Evolutionary conservation across 1,284 basidiomycete genomes (phyloP).

Genomic region (Coriolopsis trogii): DNA sequence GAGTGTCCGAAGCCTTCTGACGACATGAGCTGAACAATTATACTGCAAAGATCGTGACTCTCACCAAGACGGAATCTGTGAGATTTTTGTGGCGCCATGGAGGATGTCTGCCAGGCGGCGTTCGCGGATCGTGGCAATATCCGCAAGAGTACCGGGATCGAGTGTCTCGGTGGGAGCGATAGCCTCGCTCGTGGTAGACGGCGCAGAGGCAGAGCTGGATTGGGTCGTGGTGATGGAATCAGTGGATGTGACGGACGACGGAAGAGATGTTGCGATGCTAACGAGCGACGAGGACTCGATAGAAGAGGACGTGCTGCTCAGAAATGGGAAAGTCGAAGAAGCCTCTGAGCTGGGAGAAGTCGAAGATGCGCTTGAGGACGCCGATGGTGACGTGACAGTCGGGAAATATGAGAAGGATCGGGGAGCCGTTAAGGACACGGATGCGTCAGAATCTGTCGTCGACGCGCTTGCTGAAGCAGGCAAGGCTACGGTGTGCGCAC

Average conservation of each 20-base stretch:
- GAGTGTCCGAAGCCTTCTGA: slow-evolving; percentile 50
- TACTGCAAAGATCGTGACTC: no score
- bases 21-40: no score
- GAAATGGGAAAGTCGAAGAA: background rate
- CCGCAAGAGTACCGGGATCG: slow-evolving; percentile 15
- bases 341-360: background rate
- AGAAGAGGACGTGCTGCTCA: background rate
- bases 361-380: background rate
- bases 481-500: background rate
- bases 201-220: background rate
- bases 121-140: slow-evolving; percentile 26
- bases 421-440: no score
- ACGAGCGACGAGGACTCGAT: no score
- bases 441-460: background rate
- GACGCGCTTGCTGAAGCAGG: background rate
- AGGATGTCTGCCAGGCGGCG: slow-evolving; percentile 27
- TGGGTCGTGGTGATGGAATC: background rate
- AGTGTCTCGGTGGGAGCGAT: slow-evolving; percentile 8
- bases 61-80: slow-evolving; percentile 7
- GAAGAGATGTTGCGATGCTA: background rate
- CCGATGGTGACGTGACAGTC: no score
- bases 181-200: background rate
- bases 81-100: slow-evolving; percentile 9
- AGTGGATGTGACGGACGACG: background rate
- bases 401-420: no score